Evolutionary conservation across 2,329 filamentous ascomycete species (phyloP), one percentile per base, ranked within the genome.

Genomic region (Botryotinia calthae): DNA sequence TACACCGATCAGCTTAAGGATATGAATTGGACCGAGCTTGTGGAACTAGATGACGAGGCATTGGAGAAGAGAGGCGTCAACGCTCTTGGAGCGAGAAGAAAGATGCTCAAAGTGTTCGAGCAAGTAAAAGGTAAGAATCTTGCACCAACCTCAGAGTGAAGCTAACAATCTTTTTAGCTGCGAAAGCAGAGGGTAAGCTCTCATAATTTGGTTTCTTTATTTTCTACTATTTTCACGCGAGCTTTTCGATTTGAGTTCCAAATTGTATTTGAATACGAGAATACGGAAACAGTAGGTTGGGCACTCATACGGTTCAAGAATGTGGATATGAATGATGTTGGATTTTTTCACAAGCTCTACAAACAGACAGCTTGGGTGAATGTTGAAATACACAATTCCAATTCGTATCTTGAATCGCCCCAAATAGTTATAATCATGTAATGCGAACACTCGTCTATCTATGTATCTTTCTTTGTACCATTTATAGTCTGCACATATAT

Each of bases 21-120:
- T 80, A 89, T 98, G 86, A 94, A 96, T 80, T 99, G 96, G 96
- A 93, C 91, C 42, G 96, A 99, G 71, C 84, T 99, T 78, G 86
- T 99, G 74, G 93, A 96, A 82, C 85, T 99, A 78, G 94, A 98
- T 79, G 96, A 99, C 78, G 95, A 95, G 81, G 95, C 93, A 66
- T 86, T 99, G 76, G 95, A 98, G 84, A 93, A 94, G 40, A 91
- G 94, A 70, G 96, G 96, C 67, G 96, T 99, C 46, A 98, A 97
- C 82, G 96, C 96, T 71, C 88, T 98, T 72, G 96, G 96, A 78
- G 96, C 96, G 28, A 88, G 96, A 78, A 92, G 95, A 81, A 99
- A 99, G 88, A 97, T 99, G 93, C 85, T 99, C 74, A 99, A 99
- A 89, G 96, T 98, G 72, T 98, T 98, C 83, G 96, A 98, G 79